Evolutionary conservation across 1,139 yeast species (phyloP), one percentile per base, ranked within the genome.

Genomic region (Taphrina flavorubra): DNA sequence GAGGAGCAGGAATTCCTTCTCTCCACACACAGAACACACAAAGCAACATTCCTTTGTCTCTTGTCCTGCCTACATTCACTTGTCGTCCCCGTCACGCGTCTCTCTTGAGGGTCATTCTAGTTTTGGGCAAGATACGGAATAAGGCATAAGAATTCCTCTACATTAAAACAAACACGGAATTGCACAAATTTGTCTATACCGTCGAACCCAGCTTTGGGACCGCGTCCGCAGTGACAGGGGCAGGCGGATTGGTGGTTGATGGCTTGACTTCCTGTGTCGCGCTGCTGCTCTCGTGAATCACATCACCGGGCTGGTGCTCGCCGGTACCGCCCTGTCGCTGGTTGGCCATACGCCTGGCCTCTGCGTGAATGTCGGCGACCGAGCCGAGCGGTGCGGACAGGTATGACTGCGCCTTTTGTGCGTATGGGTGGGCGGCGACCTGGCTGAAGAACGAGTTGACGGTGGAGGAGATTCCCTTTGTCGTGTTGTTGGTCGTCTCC

Each of bases 341-440:
- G 64, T 84, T 87, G 34, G 88, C 88, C 75, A 89, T 81, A 74
- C 94, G 82, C 73, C 82, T 81, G 44, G 95, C 96, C 78, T 89
- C 94, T 69, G 81, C 82, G 77, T 89, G 92, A 64, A 89, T 90
- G 69, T 85, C 86, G 64, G 53, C 16, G 42, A 58, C 62, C 11
- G 51, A 42, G 11, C 62, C 53, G 39, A 58, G 62, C 8, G 62
- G 62, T 10, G 62, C 62, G 10, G 62, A 20, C 51, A 87, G 85
- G 78, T 84, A 86, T 14, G 78, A 76, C 71, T 84, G 85, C 57
- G 86, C 79, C 75, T 80, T 84, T 51, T 82, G 76, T 8, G 89
- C 90, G 67, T 83, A 74, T 4, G 79, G 78, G 31, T 81, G 78
- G 49, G 77, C 74, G 42, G 81, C 73, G 6, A 85, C 85, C 73